Evolutionary conservation across 371 early-diverging fungal genomes (phyloP), one percentile per base, ranked within the genome.

Genomic region (Mucor circinelloides): DNA sequence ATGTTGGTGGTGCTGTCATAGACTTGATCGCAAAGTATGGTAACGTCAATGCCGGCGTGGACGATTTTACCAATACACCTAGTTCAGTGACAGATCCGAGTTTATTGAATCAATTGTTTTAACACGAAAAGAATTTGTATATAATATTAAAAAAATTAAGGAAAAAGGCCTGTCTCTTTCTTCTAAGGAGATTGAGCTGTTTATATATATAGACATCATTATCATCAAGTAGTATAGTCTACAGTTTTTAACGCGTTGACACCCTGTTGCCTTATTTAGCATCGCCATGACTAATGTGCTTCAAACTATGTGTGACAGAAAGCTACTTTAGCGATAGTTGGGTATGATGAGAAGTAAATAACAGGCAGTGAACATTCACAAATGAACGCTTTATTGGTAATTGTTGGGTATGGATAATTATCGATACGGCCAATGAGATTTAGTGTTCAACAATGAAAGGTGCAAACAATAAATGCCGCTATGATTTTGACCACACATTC

Each of bases 21-120:
- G 67, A 71, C 15, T 42, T 71, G 40, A 58, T 71, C 27, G 52
- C 31, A 27, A 73, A 69, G 48, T 73, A 63, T 66, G 65, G 58
- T 31, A 61, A 42, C 60, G 66, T 65, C 60, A 62, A 61, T 68
- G 58, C 65, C 52, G 66, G 60, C 61, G 68, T 64, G 46, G 68
- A 44, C 62, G 42, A 63, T 54, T 64, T 71, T 60, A 60, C 70
- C 31, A 60, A 60, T 13, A 13, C 38, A 15, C 25, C 40, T 28
- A 44, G 42, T 44, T 42, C 60, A 42, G 25, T n/a, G 12, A n/a
- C 38, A 3, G 60, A 66, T 30, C 36, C 63, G 2, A 30, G 60
- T 9, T 46, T 71, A 40, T 25, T 67, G 17, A 63, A 59, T 13
- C 67, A 67, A 60, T 31, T 71, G 38, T 71, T 67, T 55, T 71